Evolutionary conservation across 2,329 filamentous ascomycete species (phyloP), one percentile per base, ranked within the genome.

Genomic region (Sordariomycetes sp.): DNA sequence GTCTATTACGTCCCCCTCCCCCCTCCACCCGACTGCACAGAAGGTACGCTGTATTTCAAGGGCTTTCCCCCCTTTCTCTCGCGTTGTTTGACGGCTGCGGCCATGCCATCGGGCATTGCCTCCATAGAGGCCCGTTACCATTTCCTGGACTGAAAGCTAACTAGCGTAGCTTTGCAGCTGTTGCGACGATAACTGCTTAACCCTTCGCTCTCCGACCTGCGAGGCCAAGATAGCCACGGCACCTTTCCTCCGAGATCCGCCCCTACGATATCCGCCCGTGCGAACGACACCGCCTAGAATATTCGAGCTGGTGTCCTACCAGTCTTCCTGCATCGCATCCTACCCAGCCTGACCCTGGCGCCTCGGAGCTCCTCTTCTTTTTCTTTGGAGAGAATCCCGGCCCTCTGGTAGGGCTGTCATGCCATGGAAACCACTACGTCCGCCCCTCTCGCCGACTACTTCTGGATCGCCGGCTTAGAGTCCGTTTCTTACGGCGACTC

Each of bases 381-480:
- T 32, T 6, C n/a, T 45, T 17, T 17, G 45, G n/a, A 13, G 24
- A 50, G n/a, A 50, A n/a, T 20, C 20, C 36, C 56, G 22, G 22
- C 28, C 17, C 13, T 20, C n/a, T 50, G 45, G n/a, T 22, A 50
- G 51, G 56, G 51, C 52, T 57, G 51, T 36, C 22, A 53, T 57
- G 56, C 28, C 72, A 83, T 83, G 80, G 80, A 82, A 67, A 74
- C 70, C 71, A 76, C 28, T 32, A 32, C 81, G 59, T 83, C 82
- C 61, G 77, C 77, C 62, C 84, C 84, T 66, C 76, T 87, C 68
- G 84, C 84, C 70, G 84, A 87, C 69, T 87, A 87, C 72, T 87
- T 87, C 70, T 87, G 84, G 84, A 86, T 87, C 68, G 84, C 84
- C 62, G 84, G 84, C 65, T 76, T 87, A 70, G 84, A 87, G 69